Conservation (phyloP, 2,329 filamentous ascomycete genomes). For the Blastomyces percursus region DNA sequence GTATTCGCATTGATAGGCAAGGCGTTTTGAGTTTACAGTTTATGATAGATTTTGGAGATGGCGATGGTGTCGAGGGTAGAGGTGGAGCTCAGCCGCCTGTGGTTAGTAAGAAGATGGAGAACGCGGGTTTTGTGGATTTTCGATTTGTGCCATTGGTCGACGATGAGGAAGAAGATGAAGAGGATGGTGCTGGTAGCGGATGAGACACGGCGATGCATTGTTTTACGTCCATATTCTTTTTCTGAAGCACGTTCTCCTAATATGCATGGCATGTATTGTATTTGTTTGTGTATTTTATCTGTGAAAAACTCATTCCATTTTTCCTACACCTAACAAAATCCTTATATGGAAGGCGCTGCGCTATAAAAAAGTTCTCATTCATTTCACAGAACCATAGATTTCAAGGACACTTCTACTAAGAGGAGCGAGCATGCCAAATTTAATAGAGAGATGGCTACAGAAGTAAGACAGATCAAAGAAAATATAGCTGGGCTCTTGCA, state of each 20-base stretch:
- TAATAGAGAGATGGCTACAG: not conserved
- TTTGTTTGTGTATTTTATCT: not conserved
- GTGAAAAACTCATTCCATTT: not conserved
- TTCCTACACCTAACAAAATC: not conserved
- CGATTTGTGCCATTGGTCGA: constrained; percentile 38
- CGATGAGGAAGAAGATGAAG: constrained; percentile 27
- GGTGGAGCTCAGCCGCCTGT: constrained; percentile 15
- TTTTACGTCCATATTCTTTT: not conserved
- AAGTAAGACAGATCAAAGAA: not conserved
- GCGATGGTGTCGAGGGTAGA: constrained; percentile 21
- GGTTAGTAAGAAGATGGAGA: constrained; percentile 18
- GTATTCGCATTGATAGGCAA: constrained; percentile 73
- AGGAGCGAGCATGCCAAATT: not conserved
- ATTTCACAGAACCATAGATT: not conserved
- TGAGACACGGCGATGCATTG: not conserved
- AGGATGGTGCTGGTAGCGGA: constrained; percentile 10
- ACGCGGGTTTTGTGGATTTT: constrained; percentile 39
- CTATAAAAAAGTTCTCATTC: not conserved
- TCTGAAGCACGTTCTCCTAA: not conserved
- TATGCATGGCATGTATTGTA: not conserved
- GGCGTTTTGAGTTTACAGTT: constrained; percentile 92
- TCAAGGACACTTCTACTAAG: not conserved
- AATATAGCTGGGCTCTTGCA: not conserved
- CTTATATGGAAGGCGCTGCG: not conserved
- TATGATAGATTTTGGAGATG: constrained; percentile 76